Base-by-base conservation (phyloP, 768 basidiomycete species). In the Xerocomellus chrysenteron region DNA sequence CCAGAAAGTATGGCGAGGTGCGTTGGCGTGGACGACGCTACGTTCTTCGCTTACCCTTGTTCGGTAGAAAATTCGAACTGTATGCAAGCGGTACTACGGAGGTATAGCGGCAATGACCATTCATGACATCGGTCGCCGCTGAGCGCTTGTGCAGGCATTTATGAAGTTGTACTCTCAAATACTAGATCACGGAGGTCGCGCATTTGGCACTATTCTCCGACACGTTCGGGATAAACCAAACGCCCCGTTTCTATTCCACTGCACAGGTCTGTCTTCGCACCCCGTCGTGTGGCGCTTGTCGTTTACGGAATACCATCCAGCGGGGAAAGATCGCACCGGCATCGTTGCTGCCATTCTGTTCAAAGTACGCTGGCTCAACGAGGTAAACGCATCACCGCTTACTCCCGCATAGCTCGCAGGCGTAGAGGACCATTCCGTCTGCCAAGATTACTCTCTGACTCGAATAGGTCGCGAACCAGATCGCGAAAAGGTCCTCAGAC, bases 321-420 rank as follows among this genome's bases (percentile, higher is more conserved):
- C 89, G 28, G 91, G 91, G 4, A 93, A 92, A 69, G 90, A 93
- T 72, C 76, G 91, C 62, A 92, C 91, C 2, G 91, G 90, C 16
- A 74, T 92, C 24, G 71, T 87, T 37, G 87, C 88, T 14, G 90
- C 90, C 7, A 76, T 92, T 32, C 64, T 92, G 13, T 74, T 92
- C 26, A 84, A 85, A 71, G 90, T 90, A 65, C 32, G 71, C 41
- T 36, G 7, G 13, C 17, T 13, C 39, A 10, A 13, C 9, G 39
- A 19, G 10, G 30, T 21, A 43, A 26, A 13, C 14, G 3, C 17
- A 19, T 19, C 36, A 17, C 28, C 33, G 13, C 60, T 55, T 42
- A 63, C 19, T 35, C 33, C 37, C 35, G 44, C 39, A 43, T 43
- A 92, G 90, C 82, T 93, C 35, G 87, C 82, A 21, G 89, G 88